Evolutionary conservation across 2,329 filamentous ascomycete species (phyloP).

Genomic region (Scytalidium lignicola): DNA sequence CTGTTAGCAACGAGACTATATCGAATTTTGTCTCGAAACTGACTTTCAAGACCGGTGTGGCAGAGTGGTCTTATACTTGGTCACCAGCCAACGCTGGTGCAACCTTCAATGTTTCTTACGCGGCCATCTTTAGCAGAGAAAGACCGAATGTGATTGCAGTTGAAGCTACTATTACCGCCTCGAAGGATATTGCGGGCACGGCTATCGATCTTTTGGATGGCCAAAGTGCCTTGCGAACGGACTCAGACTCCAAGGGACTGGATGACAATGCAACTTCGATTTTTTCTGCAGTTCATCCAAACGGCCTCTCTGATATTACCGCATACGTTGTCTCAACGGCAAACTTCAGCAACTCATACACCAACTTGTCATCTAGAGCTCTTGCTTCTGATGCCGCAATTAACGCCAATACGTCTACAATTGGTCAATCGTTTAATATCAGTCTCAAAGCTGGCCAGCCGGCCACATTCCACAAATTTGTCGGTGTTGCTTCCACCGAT

Average conservation of each 20-base stretch:
- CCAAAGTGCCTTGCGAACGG: constrained; percentile 59
- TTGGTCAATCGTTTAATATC: constrained; percentile 55
- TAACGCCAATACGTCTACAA: constrained; percentile 54
- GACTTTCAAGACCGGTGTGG: constrained; percentile 56
- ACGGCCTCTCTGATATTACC: constrained; percentile 56
- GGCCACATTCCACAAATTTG: constrained; percentile 57
- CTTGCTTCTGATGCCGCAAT: constrained; percentile 36
- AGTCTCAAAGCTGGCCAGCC: constrained; percentile 46
- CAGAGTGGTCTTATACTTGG: constrained; percentile 65
- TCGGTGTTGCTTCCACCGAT: constrained; percentile 65
- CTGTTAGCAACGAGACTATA: constrained; percentile 52
- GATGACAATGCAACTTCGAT: constrained; percentile 49
- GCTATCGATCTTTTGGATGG: constrained; percentile 66
- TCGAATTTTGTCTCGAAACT: constrained; percentile 55
- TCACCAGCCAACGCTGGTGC: constrained; percentile 42
- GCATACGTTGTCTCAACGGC: constrained; percentile 53
- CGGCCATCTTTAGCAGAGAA: constrained; percentile 44
- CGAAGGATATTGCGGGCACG: constrained; percentile 46
- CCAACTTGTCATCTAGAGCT: constrained; percentile 29
- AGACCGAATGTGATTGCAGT: constrained; percentile 37
- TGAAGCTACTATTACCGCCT: constrained; percentile 52
- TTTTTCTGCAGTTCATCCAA: constrained; percentile 60
- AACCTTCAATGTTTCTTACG: constrained; percentile 56
- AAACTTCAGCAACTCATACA: constrained; percentile 29
- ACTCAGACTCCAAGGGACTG: constrained; percentile 50